Evolutionary conservation across 2,329 filamentous ascomycete genomes (phyloP).

Genomic region (Alternaria viburni): DNA sequence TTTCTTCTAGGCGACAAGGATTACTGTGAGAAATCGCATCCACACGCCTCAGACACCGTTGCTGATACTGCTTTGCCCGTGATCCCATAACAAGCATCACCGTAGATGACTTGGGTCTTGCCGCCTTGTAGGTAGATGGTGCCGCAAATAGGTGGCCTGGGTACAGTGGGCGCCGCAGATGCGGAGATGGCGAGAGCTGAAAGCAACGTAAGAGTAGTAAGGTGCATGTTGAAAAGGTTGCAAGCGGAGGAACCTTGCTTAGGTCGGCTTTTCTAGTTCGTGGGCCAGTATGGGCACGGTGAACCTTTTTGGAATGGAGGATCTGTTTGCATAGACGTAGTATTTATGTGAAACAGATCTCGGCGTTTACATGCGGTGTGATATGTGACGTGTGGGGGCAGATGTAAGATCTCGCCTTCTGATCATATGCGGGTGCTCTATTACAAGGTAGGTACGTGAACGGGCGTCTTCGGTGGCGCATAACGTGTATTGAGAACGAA

Average conservation of each 20-base stretch:
- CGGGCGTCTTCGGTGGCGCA: background rate
- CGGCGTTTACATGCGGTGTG: background rate
- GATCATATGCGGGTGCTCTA: background rate
- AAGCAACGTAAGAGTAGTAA: background rate
- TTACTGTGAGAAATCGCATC: background rate
- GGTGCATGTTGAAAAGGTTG: background rate
- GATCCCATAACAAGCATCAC: background rate
- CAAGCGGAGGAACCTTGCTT: background rate
- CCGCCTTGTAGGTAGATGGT: background rate
- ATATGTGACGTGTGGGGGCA: background rate
- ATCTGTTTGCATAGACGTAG: background rate
- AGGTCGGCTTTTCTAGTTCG: background rate
- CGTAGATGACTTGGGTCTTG: background rate
- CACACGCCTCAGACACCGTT: background rate
- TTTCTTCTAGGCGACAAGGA: background rate
- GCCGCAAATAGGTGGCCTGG: background rate
- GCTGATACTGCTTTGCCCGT: background rate
- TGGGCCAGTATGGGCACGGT: too few relatives aligned
- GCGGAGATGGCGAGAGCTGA: background rate
- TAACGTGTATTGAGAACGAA: rapidly evolving
- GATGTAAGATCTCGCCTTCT: background rate
- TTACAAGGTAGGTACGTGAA: background rate
- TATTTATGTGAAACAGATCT: background rate
- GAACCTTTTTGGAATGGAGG: background rate
- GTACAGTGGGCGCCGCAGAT: background rate